phyloP scores from a whole-genome alignment of 1,139 yeast species.

The Yamadazyma blattariae region DNA sequence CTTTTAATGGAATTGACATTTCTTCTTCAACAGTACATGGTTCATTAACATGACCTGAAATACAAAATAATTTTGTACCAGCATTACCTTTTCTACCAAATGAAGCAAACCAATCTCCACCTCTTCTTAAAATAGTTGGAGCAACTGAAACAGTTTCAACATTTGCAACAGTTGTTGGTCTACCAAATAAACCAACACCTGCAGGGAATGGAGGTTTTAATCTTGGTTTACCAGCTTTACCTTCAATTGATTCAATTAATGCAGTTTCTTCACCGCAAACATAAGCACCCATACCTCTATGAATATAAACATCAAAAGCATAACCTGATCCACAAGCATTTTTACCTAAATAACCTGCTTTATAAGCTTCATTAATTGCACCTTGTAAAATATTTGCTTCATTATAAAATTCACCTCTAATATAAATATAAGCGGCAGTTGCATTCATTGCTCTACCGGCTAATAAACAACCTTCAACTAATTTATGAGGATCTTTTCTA shows the following conservation, averaged over 20 bases:
- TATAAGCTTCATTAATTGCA: slow-evolving; percentile 84
- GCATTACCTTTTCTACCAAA: slow-evolving; percentile 82
- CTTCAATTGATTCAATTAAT: slow-evolving; percentile 80
- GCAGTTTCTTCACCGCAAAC: slow-evolving; percentile 92
- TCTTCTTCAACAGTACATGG: slow-evolving; percentile 93
- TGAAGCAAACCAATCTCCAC: slow-evolving; percentile 80
- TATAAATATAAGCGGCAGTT: slow-evolving; percentile 85
- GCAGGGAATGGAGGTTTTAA: slow-evolving; percentile 94
- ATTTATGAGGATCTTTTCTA: slow-evolving; percentile 86
- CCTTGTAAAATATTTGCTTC: slow-evolving; percentile 69
- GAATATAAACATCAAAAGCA: slow-evolving; percentile 76
- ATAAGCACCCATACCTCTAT: slow-evolving; percentile 91
- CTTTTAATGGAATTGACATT: slow-evolving; percentile 83
- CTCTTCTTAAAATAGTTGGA: slow-evolving; percentile 84
- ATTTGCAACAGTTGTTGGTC: slow-evolving; percentile 86
- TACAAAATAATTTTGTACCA: slow-evolving; percentile 81
- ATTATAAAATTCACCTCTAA: slow-evolving; percentile 84
- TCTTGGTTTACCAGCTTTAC: slow-evolving; percentile 91
- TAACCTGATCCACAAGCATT: slow-evolving; percentile 86
- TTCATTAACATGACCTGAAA: slow-evolving; percentile 85
- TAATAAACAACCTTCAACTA: slow-evolving; percentile 81
- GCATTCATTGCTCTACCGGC: slow-evolving; percentile 94
- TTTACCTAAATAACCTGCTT: slow-evolving; percentile 75
- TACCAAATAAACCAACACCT: slow-evolving; percentile 85
- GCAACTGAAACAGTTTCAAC: slow-evolving; percentile 89